Evolutionary conservation across 208 protist genomes (phyloP), one percentile per base, ranked within the genome.

Genomic region (Leishmania amazonensis): DNA sequence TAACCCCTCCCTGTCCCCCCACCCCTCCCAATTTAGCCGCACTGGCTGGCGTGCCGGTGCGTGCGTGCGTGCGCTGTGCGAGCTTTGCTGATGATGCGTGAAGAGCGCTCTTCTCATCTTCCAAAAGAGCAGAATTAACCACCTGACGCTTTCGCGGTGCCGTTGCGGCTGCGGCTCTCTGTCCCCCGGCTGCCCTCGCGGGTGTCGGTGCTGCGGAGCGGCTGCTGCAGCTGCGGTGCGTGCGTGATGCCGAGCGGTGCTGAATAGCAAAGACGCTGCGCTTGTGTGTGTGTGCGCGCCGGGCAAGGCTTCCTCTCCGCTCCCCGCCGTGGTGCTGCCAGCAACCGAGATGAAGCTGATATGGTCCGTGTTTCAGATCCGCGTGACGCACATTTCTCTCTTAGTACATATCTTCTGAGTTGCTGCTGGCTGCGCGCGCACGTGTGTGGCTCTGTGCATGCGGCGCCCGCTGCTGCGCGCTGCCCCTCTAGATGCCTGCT

Each of bases 351-450:
- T 91, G 90, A 94, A 87, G 75, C 82, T 91, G 90, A 94, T 91
- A 94, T 94, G 90, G 90, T 94, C 90, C 90, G 90, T 94, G 90
- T 94, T 94, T 94, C 90, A 87, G 90, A 94, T 75, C 78, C 81
- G 60, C 77, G 84, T 89, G 88, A 91, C 87, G 88, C 84, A 94
- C 85, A 88, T 79, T 76, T 78, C 42, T 78, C 7, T 76, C 58
- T 47, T 78, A 76, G 78, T 88, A 84, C 90, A 93, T 93, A 91
- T 93, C 90, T 80, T 86, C 90, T 93, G 90, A 93, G 67, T 74
- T 75, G 71, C 71, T 75, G 71, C 45, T 40, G 71, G 42, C 8
- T n/a, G 15, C n/a, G 71, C 45, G 49, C 31, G 71, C 24, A 28
- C 21, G 54, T 28, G 54, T 28, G 8, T 60, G n/a, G n/a, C 21